A percentile compares a stretch with the other conserved stretches of the same genome.
Evolutionary conservation across 306 rosid species (phyloP).

Genomic region (Canavalia gladiata): DNA sequence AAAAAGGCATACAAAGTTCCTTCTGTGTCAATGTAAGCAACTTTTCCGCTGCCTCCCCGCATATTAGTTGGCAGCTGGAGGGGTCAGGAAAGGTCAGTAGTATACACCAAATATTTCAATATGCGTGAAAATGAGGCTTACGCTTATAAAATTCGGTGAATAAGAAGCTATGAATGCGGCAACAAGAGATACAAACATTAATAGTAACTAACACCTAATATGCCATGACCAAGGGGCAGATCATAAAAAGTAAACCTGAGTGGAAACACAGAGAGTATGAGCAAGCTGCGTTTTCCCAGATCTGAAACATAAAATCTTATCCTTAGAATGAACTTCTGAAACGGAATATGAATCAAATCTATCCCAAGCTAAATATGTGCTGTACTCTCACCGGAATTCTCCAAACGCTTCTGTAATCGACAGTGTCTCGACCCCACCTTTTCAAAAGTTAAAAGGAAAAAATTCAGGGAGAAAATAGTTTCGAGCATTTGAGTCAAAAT

Average conservation of each 20-base stretch:
- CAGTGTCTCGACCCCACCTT: conserved; percentile 92
- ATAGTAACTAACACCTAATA: not conserved
- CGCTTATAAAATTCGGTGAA: not conserved
- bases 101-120: conserved; percentile 23
- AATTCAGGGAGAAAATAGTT: conserved; percentile 7
- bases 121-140: conserved; percentile 19
- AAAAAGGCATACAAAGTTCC: conserved; percentile 89
- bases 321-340: conserved; percentile 34
- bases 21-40: conserved; percentile 98
- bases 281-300: conserved; percentile 98
- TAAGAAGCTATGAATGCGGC: conserved; percentile 32
- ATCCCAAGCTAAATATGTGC: not conserved
- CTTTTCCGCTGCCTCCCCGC: conserved; percentile 97
- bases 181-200: conserved; percentile 7
- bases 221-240: not conserved
- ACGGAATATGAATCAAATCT: conserved; percentile 5
- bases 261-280: conserved; percentile 94
- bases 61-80: conserved; percentile 87
- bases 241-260: conserved; percentile 71
- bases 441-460: conserved; percentile 23
- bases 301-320: conserved; percentile 57
- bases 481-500: conserved; percentile 7
- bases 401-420: conserved; percentile 98
- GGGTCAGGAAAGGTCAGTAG: conserved; percentile 42
- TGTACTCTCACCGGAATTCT: conserved; percentile 78